Evolutionary conservation across 2,329 filamentous ascomycete species (phyloP).

Genomic region (Metarhizium robertsii): DNA sequence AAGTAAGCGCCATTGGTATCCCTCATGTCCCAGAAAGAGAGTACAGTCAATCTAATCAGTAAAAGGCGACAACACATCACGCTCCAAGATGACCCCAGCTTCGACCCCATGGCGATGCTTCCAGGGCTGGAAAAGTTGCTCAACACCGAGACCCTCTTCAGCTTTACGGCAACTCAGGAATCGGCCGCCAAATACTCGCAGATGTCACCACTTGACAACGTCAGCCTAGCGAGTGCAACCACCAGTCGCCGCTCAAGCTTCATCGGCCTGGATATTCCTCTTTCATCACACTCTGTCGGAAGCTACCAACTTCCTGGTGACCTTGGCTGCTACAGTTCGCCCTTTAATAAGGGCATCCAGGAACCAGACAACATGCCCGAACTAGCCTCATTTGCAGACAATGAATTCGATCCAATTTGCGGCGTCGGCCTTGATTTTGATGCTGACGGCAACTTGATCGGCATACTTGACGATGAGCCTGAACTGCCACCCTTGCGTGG

Average conservation of each 20-base stretch:
- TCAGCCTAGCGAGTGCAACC: slow-evolving; percentile 21
- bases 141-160: slow-evolving; percentile 23
- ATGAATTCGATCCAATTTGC: slow-evolving; percentile 27
- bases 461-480: slow-evolving; percentile 29
- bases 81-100: slow-evolving; percentile 73
- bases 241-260: slow-evolving; percentile 18
- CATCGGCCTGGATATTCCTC: slow-evolving; percentile 21
- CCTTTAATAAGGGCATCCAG: slow-evolving; percentile 14
- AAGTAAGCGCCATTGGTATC: slow-evolving; percentile 48
- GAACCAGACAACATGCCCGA: slow-evolving; percentile 12
- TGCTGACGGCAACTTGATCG: slow-evolving; percentile 38
- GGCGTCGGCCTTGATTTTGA: slow-evolving; percentile 42
- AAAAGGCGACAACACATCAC: slow-evolving; percentile 65
- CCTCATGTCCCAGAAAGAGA: slow-evolving; percentile 12
- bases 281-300: slow-evolving; percentile 24
- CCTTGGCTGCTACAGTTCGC: slow-evolving; percentile 22
- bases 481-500: slow-evolving; percentile 31
- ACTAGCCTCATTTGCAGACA: slow-evolving; percentile 26
- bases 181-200: slow-evolving; percentile 32
- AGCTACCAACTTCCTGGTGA: slow-evolving; percentile 24
- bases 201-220: slow-evolving; percentile 28
- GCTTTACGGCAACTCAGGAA: slow-evolving; percentile 25
- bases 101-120: slow-evolving; percentile 32
- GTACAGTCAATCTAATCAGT: neutral
- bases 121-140: slow-evolving; percentile 25